A percentile compares a stretch with the other conserved stretches of the same genome.
These are phyloP conservation scores for Pythium dissotocum DNA, from an alignment of 352 stramenopile species.

Conservation along the genomic window DNA sequence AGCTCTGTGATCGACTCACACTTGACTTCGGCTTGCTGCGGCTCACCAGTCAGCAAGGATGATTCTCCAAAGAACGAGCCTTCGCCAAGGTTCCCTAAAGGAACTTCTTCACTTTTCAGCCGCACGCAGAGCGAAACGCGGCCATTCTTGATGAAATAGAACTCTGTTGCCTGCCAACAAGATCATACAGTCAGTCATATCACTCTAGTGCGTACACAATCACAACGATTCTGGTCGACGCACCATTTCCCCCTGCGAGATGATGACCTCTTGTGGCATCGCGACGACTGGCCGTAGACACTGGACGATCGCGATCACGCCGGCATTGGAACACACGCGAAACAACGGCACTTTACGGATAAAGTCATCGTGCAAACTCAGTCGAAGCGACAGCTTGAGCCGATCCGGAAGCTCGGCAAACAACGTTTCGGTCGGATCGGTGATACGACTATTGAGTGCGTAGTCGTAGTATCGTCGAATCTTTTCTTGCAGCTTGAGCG, in stretches of 20 bases:
- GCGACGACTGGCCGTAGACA: conserved; percentile 61
- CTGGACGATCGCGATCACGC: conserved; percentile 73
- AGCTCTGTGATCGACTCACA: conserved; percentile 68
- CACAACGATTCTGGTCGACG: background rate
- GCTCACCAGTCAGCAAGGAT: conserved; percentile 56
- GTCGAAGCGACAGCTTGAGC: conserved; percentile 61
- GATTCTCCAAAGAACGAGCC: conserved; percentile 79
- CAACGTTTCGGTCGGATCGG: conserved; percentile 55
- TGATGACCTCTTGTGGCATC: conserved; percentile 72
- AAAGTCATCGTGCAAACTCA: conserved; percentile 69
- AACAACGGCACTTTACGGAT: conserved; percentile 78
- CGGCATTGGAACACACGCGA: conserved; percentile 63
- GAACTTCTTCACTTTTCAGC: conserved; percentile 32
- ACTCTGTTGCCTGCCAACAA: conserved; percentile 41
- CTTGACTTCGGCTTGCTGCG: conserved; percentile 57
- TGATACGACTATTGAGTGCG: conserved; percentile 53
- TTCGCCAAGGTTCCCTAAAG: conserved; percentile 66
- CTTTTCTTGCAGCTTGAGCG: conserved; percentile 61
- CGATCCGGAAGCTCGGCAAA: conserved; percentile 76
- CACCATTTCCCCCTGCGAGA: conserved; percentile 56
- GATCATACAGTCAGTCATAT: background rate
- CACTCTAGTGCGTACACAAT: no score
- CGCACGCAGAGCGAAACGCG: conserved; percentile 58
- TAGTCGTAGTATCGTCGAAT: conserved; percentile 82
- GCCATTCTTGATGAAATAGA: conserved; percentile 79